Evolutionary conservation across 192 early-diverging fungal genomes (phyloP), one percentile per base, ranked within the genome.

Genomic region (Funneliformis mosseae): DNA sequence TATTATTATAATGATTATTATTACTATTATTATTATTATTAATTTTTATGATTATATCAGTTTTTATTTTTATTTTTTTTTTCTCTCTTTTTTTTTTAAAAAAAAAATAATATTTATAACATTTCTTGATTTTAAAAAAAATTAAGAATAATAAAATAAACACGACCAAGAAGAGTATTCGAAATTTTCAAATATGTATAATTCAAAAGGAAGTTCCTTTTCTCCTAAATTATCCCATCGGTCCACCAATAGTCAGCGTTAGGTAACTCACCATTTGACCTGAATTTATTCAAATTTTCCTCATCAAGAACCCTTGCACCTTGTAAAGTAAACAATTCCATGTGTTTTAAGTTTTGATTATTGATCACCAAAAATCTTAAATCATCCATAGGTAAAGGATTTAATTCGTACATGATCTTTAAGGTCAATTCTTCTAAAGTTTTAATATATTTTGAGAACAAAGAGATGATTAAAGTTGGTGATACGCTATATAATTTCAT

Each of bases 311-410:
- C 9, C 46, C 70, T 72, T n/a, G n/a, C 21, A 46, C 70, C 42
- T 72, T 72, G 18, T n/a, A 72, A 28, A 25, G 70, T 72, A 72
- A 25, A 46, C 18, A 72, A 72, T 25, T 43, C 25, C 21, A 72
- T n/a, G 12, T 45, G 21, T n/a, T 46, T 43, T 38, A 72, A 46
- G n/a, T 72, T 46, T 38, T 25, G 7, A 72, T 72, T 72, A 27
- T 72, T 72, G 9, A 8, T 27, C 48, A 48, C n/a, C 4, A 72
- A 46, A 25, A 21, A 25, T 48, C 70, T 43, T 14, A 72, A 72
- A 27, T 46, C 14, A 45, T 72, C 70, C 11, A 21, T 11, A 10
- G 63, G 63, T 38, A 72, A 46, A 46, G 70, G 42, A 27, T 9
- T 46, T 46, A 21, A 5, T 25, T 46, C 42, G n/a, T 38, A 72